Percentiles rank a stretch among this genome's conserved stretches.
Conservation (phyloP, 805 yeast species). For the Saccharomyces jurei region DNA sequence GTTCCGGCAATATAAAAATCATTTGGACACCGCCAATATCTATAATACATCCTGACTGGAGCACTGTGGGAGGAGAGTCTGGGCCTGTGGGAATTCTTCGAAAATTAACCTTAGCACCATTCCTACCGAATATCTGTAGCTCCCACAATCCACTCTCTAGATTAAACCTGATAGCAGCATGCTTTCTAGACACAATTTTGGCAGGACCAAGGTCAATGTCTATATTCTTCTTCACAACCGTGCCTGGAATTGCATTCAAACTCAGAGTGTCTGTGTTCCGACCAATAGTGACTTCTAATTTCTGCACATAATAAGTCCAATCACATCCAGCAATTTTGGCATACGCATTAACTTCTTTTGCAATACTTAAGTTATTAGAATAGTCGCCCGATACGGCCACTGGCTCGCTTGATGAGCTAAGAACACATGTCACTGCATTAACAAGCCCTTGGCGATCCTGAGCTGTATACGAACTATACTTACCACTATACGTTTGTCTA, state of each 20-base stretch:
- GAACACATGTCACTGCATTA: slow-evolving; percentile 62
- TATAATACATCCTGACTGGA: slow-evolving; percentile 76
- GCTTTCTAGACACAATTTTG: slow-evolving; percentile 88
- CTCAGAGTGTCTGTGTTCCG: slow-evolving; percentile 49
- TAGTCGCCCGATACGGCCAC: slow-evolving; percentile 66
- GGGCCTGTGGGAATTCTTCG: slow-evolving; percentile 38
- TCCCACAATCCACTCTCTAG: slow-evolving; percentile 73
- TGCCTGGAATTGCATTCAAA: not conserved
- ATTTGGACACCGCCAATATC: slow-evolving; percentile 96
- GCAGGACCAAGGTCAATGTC: slow-evolving; percentile 92
- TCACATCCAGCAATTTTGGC: slow-evolving; percentile 88
- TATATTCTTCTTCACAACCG: not conserved
- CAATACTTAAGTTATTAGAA: slow-evolving; percentile 58
- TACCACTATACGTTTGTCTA: not conserved
- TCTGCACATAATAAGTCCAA: slow-evolving; percentile 91
- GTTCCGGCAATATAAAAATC: slow-evolving; percentile 95
- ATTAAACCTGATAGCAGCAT: slow-evolving; percentile 77
- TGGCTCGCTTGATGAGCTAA: slow-evolving; percentile 63
- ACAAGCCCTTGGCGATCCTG: slow-evolving; percentile 43
- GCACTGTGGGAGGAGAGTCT: slow-evolving; percentile 39
- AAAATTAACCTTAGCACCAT: slow-evolving; percentile 87
- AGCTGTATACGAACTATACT: slow-evolving; percentile 4
- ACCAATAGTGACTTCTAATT: slow-evolving; percentile 68
- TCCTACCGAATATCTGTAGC: slow-evolving; percentile 71
- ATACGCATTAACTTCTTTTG: slow-evolving; percentile 83